Base-by-base conservation (phyloP, 768 basidiomycete genomes). In the Trametes elegans region DNA sequence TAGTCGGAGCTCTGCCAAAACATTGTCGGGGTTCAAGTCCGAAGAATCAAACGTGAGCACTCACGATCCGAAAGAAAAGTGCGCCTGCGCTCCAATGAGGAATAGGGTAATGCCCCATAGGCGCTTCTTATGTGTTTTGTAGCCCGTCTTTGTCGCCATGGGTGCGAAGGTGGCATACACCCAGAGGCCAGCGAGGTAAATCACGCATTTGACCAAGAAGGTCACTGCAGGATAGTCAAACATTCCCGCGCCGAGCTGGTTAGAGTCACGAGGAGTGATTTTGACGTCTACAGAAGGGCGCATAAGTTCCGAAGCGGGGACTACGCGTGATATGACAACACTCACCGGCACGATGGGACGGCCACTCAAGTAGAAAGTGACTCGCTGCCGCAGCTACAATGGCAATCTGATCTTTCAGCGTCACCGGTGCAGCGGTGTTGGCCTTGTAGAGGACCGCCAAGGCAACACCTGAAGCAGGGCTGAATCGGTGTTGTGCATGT, bases 291-390 rank as follows among this genome's bases (percentile, higher is more conserved):
- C n/a, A n/a, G n/a, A n/a, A n/a, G n/a, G n/a, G 31, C 19, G 19
- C 16, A 19, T 38, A 44, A 13, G 13, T 24, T 18, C 13, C 43
- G n/a, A 16, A 21, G 24, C 23, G 10, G 11, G 11, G 45, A 5
- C 5, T 23, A 21, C 8, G 18, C 28, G 18, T 14, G 10, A 7
- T 14, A 19, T 27, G 13, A 16, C 6, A 14, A 54, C 58, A n/a
- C 26, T n/a, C n/a, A 62, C 67, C 64, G 18, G 58, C 18, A 19
- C 68, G 67, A 51, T 69, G 70, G 10, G 64, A 59, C 1, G 68
- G 64, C 62, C 63, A 58, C 45, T 70, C 66, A n/a, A 69, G 53
- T 16, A 70, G 52, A 63, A 69, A 69, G 46, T 69, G 69, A 46
- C 65, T 68, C 24, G 63, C 48, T 3, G 58, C 51, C 1, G 61